Evolutionary conservation across 768 basidiomycete species (phyloP).

Genomic region (Lentinula raphanica): DNA sequence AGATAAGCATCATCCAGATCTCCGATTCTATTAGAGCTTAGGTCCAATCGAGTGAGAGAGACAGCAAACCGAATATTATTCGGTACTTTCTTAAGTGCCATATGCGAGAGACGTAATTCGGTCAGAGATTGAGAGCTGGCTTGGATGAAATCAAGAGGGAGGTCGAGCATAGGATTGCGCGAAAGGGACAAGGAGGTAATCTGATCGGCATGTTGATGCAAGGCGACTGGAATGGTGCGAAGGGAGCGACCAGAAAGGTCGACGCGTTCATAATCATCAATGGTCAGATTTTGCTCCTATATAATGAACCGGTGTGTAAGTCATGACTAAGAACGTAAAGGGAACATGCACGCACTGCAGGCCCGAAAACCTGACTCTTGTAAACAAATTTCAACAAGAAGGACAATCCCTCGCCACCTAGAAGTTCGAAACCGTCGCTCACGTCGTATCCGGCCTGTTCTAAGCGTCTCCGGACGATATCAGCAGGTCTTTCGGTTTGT

Average conservation of each 20-base stretch:
- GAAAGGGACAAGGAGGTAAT: conserved; percentile 86
- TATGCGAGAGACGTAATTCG: conserved; percentile 82
- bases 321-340: not conserved
- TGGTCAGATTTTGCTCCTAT: conserved; percentile 69
- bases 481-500: conserved; percentile 76
- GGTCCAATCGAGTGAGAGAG: conserved; percentile 74
- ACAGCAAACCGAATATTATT: conserved; percentile 71
- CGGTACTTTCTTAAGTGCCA: conserved; percentile 94
- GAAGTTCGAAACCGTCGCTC: conserved; percentile 70
- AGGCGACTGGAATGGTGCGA: conserved; percentile 80
- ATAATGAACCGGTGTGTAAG: not conserved
- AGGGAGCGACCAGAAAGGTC: conserved; percentile 79
- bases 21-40: conserved; percentile 87
- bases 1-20: conserved; percentile 85
- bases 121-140: conserved; percentile 68
- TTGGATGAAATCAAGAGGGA: conserved; percentile 95
- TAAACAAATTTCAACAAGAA: conserved; percentile 90
- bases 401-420: conserved; percentile 73
- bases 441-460: conserved; percentile 87
- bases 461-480: conserved; percentile 76
- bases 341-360: conserved; percentile 41
- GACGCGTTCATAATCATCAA: conserved; percentile 70
- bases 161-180: conserved; percentile 92
- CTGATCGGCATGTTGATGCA: conserved; percentile 78
- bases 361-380: conserved; percentile 67